Conservation (phyloP, 768 basidiomycete genomes). For the Russula sp. region DNA sequence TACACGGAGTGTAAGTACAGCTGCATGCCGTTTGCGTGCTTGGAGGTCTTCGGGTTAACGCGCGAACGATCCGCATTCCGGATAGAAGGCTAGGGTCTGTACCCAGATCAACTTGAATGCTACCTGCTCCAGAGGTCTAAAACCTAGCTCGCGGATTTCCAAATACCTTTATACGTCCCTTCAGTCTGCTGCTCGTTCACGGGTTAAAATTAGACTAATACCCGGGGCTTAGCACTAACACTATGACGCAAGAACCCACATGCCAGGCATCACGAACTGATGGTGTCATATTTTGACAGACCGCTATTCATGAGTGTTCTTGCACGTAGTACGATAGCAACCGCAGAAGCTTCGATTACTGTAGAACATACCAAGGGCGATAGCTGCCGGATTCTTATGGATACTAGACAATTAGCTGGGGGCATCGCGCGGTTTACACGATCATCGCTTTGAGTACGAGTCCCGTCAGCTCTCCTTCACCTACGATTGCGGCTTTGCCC, state of each 20-base stretch:
- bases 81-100: neutral
- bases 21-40: neutral
- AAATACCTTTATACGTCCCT: neutral
- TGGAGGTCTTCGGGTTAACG: neutral
- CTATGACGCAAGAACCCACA: neutral
- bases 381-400: neutral
- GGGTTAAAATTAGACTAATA: neutral
- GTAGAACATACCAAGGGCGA: neutral
- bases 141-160: neutral
- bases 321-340: neutral
- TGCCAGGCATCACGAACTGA: neutral
- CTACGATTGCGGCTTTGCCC: slow-evolving; percentile 49
- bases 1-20: neutral
- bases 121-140: neutral
- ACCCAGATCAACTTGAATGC: neutral
- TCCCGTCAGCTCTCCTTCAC: slow-evolving; percentile 20
- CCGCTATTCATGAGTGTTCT: neutral
- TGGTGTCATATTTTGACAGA: neutral
- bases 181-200: neutral
- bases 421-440: neutral
- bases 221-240: neutral
- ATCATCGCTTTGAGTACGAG: neutral
- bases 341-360: neutral
- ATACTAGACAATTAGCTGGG: neutral
- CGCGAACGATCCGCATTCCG: neutral